Base-by-base conservation (phyloP, 2,329 filamentous ascomycete genomes). In the Phoma sp. region DNA sequence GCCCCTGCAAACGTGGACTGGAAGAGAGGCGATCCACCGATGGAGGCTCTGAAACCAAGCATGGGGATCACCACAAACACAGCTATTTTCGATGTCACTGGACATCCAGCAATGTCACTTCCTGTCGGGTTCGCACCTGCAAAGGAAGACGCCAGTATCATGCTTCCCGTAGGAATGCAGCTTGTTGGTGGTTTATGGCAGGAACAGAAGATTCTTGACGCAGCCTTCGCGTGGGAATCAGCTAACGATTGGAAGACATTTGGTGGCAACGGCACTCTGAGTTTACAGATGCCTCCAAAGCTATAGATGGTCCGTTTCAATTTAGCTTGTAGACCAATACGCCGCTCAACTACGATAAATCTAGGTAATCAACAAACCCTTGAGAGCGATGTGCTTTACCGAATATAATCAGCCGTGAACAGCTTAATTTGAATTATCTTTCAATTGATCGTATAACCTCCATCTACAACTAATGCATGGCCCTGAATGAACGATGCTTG, bases 401-500 rank as follows among this genome's bases (percentile, higher is more conserved):
- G n/a, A n/a, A n/a, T n/a, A n/a, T n/a, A n/a, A n/a, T n/a, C n/a
- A n/a, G n/a, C n/a, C n/a, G n/a, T n/a, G n/a, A n/a, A n/a, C n/a
- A 39, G 2, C 14, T n/a, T 40, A 4, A 11, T 28, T n/a, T 1
- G 7, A 23, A 15, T 5, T 14, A 6, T 12, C 21, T n/a, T 36
- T 52, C 43, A 70, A 34, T 69, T 69, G 25, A 69, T 67, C 10
- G 62, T 68, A 47, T 70, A 72, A 18, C 68, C 69, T 5, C 81
- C 81, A 59, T 84, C 81, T 12, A 78, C 77, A 2, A 83, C 68
- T 40, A 84, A 57, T 5, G 72, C 73, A 14, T 77, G 72, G 1
- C 82, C 83, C 43, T 80, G 77, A 68, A 85, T 80, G 61, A 78
- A 85, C 50, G 81, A 84, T 49, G 79, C 79, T 74, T 83, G 77